These are phyloP conservation scores for Fraxinus nigra DNA, from an alignment of 305 asterid species.

Conservation along the genomic window DNA sequence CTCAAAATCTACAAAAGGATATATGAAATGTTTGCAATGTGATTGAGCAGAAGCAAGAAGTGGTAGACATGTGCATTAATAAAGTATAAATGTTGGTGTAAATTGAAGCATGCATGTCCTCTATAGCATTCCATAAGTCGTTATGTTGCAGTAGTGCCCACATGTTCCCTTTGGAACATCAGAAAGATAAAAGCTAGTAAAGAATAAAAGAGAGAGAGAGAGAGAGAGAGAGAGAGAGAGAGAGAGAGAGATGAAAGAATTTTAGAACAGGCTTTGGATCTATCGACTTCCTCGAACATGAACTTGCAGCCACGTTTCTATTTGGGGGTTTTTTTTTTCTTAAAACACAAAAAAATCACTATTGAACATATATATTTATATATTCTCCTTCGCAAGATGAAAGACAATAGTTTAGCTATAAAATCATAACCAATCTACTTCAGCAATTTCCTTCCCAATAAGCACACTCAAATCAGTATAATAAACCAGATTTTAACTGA, in stretches of 20 bases:
- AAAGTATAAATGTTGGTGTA: background rate
- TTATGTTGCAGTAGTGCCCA: slow-evolving; percentile 46
- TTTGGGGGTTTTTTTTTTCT: background rate
- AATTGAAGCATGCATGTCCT: background rate
- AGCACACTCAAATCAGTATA: background rate
- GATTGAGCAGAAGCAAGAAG: background rate
- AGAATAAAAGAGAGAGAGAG: background rate
- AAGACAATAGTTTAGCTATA: slow-evolving; percentile 20
- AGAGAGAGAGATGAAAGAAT: slow-evolving; percentile 2
- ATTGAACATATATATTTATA: background rate
- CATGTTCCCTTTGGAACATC: slow-evolving; percentile 48
- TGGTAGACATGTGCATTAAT: background rate
- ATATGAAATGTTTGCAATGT: background rate
- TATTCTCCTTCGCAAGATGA: slow-evolving; percentile 32
- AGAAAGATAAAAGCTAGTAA: slow-evolving; percentile 14
- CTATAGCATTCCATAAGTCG: background rate
- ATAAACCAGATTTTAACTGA: background rate
- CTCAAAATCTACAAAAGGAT: background rate
- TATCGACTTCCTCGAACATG: slow-evolving; percentile 38
- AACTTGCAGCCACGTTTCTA: slow-evolving; percentile 22
- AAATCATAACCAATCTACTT: too few species aligned
- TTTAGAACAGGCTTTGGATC: slow-evolving; percentile 35
- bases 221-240: background rate
- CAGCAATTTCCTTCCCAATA: too few species aligned
- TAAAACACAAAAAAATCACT: background rate